Evolutionary conservation across 441 rosid species (phyloP).

Genomic region (Isatis lusitanica): DNA sequence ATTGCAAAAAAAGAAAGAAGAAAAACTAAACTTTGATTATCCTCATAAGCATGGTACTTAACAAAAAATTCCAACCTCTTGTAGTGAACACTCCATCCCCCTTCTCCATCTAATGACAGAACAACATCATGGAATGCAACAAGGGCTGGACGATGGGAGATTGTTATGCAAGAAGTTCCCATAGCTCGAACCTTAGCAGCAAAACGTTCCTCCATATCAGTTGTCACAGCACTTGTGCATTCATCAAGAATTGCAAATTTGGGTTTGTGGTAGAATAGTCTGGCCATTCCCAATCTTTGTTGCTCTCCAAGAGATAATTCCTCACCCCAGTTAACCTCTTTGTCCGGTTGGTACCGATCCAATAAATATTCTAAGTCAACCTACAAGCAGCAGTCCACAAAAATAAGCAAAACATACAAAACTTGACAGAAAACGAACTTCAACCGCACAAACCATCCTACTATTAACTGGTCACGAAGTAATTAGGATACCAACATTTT

Average conservation of each 20-base stretch:
- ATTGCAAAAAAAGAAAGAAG: background rate
- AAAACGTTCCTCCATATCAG: conserved; percentile 99
- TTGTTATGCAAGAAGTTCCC: conserved; percentile 99
- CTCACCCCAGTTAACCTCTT: conserved; percentile 98
- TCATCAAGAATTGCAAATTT: conserved; percentile 99
- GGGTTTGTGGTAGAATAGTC: conserved; percentile 97
- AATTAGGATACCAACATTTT: conserved; percentile 63
- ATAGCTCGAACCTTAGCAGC: conserved; percentile 94
- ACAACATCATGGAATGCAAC: conserved; percentile 98
- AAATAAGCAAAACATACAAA: conserved; percentile 11
- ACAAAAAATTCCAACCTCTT: conserved; percentile 59
- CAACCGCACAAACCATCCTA: conserved; percentile 17
- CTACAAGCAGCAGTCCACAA: conserved; percentile 42
- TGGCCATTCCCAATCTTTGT: conserved; percentile 99
- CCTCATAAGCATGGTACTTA: conserved; percentile 7
- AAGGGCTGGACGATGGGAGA: conserved; percentile 97
- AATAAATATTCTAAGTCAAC: conserved; percentile 95
- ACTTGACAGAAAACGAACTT: conserved; percentile 7
- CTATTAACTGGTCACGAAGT: background rate
- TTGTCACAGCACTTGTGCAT: conserved; percentile 99
- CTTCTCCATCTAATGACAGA: conserved; percentile 98
- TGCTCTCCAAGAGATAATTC: conserved; percentile 99
- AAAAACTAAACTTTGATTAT: background rate
- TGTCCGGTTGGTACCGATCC: conserved; percentile 86
- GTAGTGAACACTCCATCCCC: conserved; percentile 85